A percentile compares a stretch with the other conserved stretches of the same genome.
Conservation (phyloP, 305 asterid genomes). For the Solanum hybrid region DNA sequence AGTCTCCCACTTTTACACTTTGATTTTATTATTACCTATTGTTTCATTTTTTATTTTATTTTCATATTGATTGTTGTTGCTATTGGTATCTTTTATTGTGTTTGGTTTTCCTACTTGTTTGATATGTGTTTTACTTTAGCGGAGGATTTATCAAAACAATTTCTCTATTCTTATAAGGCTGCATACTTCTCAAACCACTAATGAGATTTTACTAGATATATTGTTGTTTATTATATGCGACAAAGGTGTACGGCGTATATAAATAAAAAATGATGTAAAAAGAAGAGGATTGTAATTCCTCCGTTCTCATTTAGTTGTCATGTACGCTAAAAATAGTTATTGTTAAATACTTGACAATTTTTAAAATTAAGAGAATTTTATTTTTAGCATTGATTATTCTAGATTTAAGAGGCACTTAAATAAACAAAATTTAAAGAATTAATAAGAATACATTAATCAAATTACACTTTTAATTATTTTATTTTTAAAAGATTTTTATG, state of each 20-base stretch:
- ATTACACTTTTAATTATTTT: no score
- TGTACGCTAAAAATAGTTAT: not conserved
- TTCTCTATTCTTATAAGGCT: not conserved
- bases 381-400: not conserved
- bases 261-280: not conserved
- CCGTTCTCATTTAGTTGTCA: not conserved
- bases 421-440: no score
- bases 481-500: not conserved
- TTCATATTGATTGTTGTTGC: not conserved
- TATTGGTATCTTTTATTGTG: no score
- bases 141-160: not conserved
- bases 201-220: no score
- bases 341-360: not conserved
- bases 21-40: no score
- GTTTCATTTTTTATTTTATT: not conserved
- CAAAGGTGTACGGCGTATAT: no score
- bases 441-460: no score
- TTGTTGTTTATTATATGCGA: no score
- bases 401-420: not conserved
- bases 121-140: not conserved
- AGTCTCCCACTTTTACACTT: not conserved
- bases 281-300: not conserved
- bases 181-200: not conserved
- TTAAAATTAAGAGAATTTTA: not conserved
- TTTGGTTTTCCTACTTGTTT: no score